Conservation (phyloP, 495 filamentous ascomycete species). For the Penicillium subrubescens region DNA sequence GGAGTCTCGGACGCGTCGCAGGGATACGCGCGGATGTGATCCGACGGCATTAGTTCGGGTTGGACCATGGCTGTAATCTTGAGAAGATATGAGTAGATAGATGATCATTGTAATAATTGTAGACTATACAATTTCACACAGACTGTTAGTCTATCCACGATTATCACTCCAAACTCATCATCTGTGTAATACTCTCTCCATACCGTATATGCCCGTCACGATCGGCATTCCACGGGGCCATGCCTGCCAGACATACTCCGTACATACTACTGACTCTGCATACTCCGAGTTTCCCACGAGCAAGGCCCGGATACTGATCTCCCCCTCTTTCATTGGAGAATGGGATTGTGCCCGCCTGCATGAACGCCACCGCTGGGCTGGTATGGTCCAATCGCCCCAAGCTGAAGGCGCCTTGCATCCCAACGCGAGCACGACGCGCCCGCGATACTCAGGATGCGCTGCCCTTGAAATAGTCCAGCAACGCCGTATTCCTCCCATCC, state of each 20-base stretch:
- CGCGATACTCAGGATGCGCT: neutral
- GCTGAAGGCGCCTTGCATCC: constrained; percentile 22
- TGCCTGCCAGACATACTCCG: neutral
- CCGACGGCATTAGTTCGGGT: neutral
- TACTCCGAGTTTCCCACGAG: neutral
- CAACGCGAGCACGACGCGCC: constrained; percentile 19
- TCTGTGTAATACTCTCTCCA: neutral
- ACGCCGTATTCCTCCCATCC: constrained; percentile 7
- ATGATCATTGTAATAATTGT: neutral
- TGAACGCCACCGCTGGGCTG: constrained; percentile 22
- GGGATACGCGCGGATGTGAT: constrained; percentile 7
- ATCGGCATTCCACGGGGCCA: constrained; percentile 1
- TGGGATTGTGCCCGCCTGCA: constrained; percentile 21
- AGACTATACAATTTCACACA: neutral
- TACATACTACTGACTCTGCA: neutral
- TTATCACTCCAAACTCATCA: neutral
- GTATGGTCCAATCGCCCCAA: constrained; percentile 19
- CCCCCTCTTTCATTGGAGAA: constrained; percentile 8
- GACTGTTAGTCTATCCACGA: neutral
- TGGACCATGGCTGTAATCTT: neutral
- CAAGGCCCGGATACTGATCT: neutral
- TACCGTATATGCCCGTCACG: neutral
- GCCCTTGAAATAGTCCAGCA: constrained; percentile 21
- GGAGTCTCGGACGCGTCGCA: constrained; percentile 11
- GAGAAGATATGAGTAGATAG: neutral